A percentile compares a stretch with the other conserved stretches of the same genome.
Evolutionary conservation across 2,329 filamentous ascomycete genomes (phyloP).

Genomic region (Colletotrichum spaethianum): DNA sequence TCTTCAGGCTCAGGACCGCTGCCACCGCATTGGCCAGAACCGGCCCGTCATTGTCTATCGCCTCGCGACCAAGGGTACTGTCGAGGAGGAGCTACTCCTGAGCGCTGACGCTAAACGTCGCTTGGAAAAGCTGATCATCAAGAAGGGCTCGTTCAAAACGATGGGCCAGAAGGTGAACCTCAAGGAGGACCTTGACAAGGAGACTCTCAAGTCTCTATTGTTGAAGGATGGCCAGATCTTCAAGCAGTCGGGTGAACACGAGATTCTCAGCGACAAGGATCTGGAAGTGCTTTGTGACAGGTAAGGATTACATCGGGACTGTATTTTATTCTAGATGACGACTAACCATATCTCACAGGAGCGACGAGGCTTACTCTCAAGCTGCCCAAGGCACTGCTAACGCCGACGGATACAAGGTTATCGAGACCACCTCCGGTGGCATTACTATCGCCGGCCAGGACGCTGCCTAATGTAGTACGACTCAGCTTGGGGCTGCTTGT

Average conservation of each 20-base stretch:
- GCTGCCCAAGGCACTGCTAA: constrained; percentile 86
- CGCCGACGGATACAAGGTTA: constrained; percentile 79
- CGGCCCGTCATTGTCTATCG: constrained; percentile 94
- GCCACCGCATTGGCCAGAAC: constrained; percentile 94
- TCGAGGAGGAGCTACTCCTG: constrained; percentile 89
- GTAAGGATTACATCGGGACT: constrained; percentile 45
- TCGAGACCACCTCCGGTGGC: constrained; percentile 78
- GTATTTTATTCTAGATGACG: neutral
- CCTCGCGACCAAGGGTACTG: constrained; percentile 91
- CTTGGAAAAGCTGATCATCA: constrained; percentile 94
- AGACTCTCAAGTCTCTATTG: constrained; percentile 73
- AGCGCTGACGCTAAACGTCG: constrained; percentile 93
- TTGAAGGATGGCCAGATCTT: constrained; percentile 81
- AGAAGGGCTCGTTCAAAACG: constrained; percentile 87
- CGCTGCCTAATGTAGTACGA: neutral
- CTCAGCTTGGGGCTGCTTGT: too few species aligned
- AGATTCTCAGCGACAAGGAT: constrained; percentile 82
- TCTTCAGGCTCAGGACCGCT: constrained; percentile 94
- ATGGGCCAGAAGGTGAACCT: constrained; percentile 73
- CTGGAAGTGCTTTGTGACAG: constrained; percentile 85
- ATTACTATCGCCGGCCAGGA: constrained; percentile 50
- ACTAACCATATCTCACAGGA: constrained; percentile 50
- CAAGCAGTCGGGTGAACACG: constrained; percentile 69
- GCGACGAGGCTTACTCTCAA: constrained; percentile 73
- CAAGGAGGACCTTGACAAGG: constrained; percentile 69